Percentiles rank a stretch among this genome's conserved stretches.
Conservation (phyloP, 176 grass and related monocot genomes). For the Aechmea fasciata region DNA sequence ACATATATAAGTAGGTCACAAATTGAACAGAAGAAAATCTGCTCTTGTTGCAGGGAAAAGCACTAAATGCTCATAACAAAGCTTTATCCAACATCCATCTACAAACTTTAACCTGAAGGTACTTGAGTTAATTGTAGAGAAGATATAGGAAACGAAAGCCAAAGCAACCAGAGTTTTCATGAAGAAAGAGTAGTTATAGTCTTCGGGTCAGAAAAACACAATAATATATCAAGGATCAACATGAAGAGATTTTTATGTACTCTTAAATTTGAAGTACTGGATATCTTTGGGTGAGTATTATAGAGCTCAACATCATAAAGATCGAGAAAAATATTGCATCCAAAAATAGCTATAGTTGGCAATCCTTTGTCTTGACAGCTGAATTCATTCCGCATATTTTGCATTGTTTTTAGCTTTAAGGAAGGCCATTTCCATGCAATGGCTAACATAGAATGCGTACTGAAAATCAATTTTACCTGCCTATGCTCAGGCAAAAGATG, state of each 20-base stretch:
- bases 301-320: neutral
- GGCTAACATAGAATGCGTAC: neutral
- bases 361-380: neutral
- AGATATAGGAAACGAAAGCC: too few species aligned
- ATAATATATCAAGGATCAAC: neutral
- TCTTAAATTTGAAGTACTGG: neutral
- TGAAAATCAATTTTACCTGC: slow-evolving; percentile 26
- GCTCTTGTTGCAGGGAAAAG: too few species aligned
- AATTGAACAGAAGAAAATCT: too few species aligned
- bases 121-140: too few species aligned
- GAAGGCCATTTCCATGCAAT: neutral
- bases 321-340: neutral
- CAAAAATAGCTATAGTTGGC: neutral
- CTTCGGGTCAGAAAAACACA: neutral
- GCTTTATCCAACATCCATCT: neutral
- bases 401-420: neutral
- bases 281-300: neutral
- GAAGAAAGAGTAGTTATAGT: neutral
- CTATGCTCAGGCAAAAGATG: slow-evolving; percentile 46
- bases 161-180: neutral
- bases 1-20: too few species aligned
- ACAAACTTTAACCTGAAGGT: too few species aligned
- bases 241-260: neutral
- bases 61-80: neutral
- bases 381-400: neutral